A percentile compares a stretch with the other conserved stretches of the same genome.
These are phyloP conservation scores for Choricystis sp. DNA, from an alignment of 139 green algal genomes.

Conservation along the genomic window DNA sequence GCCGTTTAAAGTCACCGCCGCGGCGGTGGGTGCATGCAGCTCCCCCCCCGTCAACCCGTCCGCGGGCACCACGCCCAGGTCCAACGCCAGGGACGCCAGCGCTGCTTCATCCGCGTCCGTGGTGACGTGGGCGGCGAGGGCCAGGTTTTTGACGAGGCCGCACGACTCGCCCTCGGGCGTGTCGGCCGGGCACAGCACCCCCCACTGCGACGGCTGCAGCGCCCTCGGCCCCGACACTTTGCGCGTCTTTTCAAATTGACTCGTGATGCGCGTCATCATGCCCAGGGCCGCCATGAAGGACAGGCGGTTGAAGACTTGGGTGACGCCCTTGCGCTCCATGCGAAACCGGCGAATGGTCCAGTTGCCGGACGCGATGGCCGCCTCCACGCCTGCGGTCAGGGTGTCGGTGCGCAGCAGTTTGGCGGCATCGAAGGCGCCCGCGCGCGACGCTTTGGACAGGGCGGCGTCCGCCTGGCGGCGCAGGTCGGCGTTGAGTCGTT, in stretches of 20 bases:
- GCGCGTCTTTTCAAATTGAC: conserved; percentile 97
- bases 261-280: conserved; percentile 98
- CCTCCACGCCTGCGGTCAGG: conserved; percentile 88
- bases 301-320: conserved; percentile 88
- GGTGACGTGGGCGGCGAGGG: conserved; percentile 97
- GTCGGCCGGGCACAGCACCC: conserved; percentile 94
- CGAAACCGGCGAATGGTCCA: conserved; percentile 97
- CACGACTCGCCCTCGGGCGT: conserved; percentile 94
- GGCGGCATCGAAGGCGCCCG: conserved; percentile 74
- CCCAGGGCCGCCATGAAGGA: conserved; percentile 89
- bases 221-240: conserved; percentile 84
- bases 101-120: conserved; percentile 68
- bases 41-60: conserved; percentile 39
- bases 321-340: conserved; percentile 97
- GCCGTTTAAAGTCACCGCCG: conserved; percentile 89
- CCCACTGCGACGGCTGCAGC: conserved; percentile 93
- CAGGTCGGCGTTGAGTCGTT: conserved; percentile 70
- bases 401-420: conserved; percentile 84
- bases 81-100: conserved; percentile 30
- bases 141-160: conserved; percentile 98
- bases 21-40: conserved; percentile 42
- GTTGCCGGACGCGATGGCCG: conserved; percentile 81
- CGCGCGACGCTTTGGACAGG: conserved; percentile 66
- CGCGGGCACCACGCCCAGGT: conserved; percentile 64
- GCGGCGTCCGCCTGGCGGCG: conserved; percentile 66